phyloP scores from a whole-genome alignment of 2,329 filamentous ascomycete species.

The Colletotrichum sp. region DNA sequence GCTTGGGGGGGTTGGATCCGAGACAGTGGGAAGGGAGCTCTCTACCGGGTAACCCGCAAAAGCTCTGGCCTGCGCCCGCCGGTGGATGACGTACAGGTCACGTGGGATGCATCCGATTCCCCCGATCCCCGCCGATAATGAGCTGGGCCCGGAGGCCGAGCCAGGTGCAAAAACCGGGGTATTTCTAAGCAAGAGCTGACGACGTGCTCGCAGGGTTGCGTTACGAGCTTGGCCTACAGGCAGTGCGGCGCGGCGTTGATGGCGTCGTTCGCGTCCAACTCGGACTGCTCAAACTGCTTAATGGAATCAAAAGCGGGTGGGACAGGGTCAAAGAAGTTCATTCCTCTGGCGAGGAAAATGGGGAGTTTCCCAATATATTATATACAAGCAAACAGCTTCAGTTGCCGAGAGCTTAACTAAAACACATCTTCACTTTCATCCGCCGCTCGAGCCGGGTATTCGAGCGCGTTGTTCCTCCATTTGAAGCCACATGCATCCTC shows the following conservation, averaged over 20 bases:
- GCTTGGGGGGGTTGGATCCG: constrained; percentile 1
- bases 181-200: not conserved
- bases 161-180: not conserved
- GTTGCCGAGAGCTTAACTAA: constrained; percentile 5
- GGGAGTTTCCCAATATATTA: constrained; percentile 8
- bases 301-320: not conserved
- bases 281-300: not conserved
- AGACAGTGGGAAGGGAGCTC: constrained; percentile 8
- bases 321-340: not conserved
- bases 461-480: not conserved
- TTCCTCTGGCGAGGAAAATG: not conserved
- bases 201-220: not conserved
- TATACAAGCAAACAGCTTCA: constrained; percentile 16
- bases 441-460: not conserved
- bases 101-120: not conserved
- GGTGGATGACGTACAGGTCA: constrained; percentile 21
- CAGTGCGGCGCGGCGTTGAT: not conserved
- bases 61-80: not conserved
- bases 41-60: not conserved
- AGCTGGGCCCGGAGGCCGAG: not conserved
- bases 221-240: not conserved
- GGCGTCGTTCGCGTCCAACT: not conserved
- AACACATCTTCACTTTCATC: not conserved
- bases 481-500: constrained; percentile 3
- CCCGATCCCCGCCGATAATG: not conserved